phyloP scores from a whole-genome alignment of 2,329 filamentous ascomycete genomes.

The Botrytis elliptica region DNA sequence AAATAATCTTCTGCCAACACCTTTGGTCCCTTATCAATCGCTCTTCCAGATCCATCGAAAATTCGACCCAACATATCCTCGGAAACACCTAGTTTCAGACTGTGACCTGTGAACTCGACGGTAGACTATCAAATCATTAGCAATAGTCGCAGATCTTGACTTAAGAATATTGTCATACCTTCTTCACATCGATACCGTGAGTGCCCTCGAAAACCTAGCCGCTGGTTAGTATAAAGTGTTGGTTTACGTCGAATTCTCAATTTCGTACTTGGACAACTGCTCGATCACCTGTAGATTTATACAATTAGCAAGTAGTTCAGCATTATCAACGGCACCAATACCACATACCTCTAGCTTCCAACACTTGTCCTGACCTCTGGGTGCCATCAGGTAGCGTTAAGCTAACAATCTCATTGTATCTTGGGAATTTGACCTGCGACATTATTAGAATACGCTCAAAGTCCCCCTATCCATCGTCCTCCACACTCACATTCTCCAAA shows the following conservation, averaged over 20 bases:
- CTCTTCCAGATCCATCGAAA: slow-evolving; percentile 95
- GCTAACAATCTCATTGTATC: slow-evolving; percentile 97
- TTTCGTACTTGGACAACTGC: slow-evolving; percentile 84
- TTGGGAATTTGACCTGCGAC: slow-evolving; percentile 87
- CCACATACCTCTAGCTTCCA: slow-evolving; percentile 85
- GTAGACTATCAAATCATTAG: slow-evolving; percentile 63
- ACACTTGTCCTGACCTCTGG: slow-evolving; percentile 88
- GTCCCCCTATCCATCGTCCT: background rate
- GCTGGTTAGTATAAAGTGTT: slow-evolving; percentile 33
- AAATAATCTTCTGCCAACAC: slow-evolving; percentile 97
- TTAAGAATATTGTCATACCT: slow-evolving; percentile 52
- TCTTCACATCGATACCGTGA: slow-evolving; percentile 97
- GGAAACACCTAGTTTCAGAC: slow-evolving; percentile 96
- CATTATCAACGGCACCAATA: slow-evolving; percentile 16
- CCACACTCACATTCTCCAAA: slow-evolving; percentile 78
- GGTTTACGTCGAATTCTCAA: background rate
- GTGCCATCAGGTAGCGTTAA: slow-evolving; percentile 94
- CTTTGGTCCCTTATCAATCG: slow-evolving; percentile 98
- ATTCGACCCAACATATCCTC: slow-evolving; percentile 99
- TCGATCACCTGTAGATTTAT: slow-evolving; percentile 65
- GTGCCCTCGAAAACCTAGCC: slow-evolving; percentile 93
- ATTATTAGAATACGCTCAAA: slow-evolving; percentile 28
- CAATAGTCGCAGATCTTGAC: background rate
- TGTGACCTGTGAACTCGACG: slow-evolving; percentile 96
- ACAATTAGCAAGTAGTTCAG: slow-evolving; percentile 26